Conservation (phyloP, 2,329 filamentous ascomycete genomes). For the Fusarium pseudonygamai region DNA sequence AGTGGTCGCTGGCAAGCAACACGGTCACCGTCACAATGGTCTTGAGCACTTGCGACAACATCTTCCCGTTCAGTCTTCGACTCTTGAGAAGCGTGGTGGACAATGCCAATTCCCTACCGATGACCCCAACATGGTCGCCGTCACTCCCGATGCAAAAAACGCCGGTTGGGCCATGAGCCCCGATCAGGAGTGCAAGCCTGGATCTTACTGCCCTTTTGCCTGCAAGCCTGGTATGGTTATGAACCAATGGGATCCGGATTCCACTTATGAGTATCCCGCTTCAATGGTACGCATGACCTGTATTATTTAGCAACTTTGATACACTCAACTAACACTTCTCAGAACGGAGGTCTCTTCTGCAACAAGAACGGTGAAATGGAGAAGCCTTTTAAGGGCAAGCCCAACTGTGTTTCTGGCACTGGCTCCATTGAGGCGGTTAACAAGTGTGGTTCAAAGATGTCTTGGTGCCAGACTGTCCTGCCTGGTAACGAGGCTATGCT, state of each 20-base stretch:
- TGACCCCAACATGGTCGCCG: constrained; percentile 71
- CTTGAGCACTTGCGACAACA: constrained; percentile 52
- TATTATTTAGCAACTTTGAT: background rate
- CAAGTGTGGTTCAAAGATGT: constrained; percentile 68
- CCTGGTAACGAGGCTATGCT: constrained; percentile 85
- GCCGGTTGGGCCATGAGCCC: constrained; percentile 84
- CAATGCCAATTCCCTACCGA: constrained; percentile 71
- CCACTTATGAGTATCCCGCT: constrained; percentile 73
- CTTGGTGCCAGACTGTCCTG: constrained; percentile 82
- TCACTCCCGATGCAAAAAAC: constrained; percentile 72
- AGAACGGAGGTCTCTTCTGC: constrained; percentile 81
- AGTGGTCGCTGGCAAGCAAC: constrained; percentile 47
- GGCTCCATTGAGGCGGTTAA: constrained; percentile 73
- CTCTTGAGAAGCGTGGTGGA: constrained; percentile 61
- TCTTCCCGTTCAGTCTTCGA: constrained; percentile 33
- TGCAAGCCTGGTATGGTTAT: constrained; percentile 80
- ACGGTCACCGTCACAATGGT: constrained; percentile 47
- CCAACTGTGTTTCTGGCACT: constrained; percentile 76
- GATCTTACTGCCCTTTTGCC: constrained; percentile 78
- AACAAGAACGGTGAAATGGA: constrained; percentile 70
- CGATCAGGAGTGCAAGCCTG: constrained; percentile 73
- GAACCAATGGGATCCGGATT: constrained; percentile 79
- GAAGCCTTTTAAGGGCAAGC: constrained; percentile 74
- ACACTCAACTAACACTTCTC: constrained; percentile 13
- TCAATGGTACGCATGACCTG: constrained; percentile 69